phyloP scores from a whole-genome alignment of 352 stramenopile species.

The Halophytophthora batemanensis region DNA sequence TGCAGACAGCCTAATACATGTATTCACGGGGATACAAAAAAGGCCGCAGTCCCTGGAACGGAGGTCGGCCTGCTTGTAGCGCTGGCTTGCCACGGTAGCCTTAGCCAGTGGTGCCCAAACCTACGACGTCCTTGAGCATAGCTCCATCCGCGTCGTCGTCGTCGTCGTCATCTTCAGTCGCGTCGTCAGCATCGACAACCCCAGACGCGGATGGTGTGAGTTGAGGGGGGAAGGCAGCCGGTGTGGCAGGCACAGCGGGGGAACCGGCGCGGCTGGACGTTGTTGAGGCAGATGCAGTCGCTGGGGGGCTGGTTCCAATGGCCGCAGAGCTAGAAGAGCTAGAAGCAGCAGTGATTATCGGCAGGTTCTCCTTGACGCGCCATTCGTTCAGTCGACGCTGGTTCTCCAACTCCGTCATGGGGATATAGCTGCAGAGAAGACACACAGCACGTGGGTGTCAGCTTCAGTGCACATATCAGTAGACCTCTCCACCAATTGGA shows the following conservation, averaged over 20 bases:
- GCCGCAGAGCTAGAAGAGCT: constrained; percentile 14
- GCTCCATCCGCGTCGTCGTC: constrained; percentile 57
- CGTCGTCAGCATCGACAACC: constrained; percentile 32
- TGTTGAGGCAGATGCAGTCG: constrained; percentile 10
- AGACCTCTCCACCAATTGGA: neutral
- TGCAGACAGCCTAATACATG: no score
- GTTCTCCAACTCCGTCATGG: constrained; percentile 77
- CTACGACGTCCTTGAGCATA: constrained; percentile 36
- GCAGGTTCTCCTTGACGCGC: constrained; percentile 70
- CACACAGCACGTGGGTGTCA: constrained; percentile 3
- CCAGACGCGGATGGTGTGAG: constrained; percentile 21
- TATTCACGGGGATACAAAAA: no score
- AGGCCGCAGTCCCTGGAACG: no score
- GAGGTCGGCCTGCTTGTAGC: no score
- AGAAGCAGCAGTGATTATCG: constrained; percentile 8
- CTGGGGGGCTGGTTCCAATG: constrained; percentile 13
- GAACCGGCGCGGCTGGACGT: constrained; percentile 13
- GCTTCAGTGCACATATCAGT: neutral
- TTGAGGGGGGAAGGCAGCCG: constrained; percentile 22
- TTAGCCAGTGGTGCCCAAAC: constrained; percentile 23
- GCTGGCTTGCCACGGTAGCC: no score
- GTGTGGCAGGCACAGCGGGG: constrained; percentile 11
- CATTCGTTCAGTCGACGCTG: constrained; percentile 72
- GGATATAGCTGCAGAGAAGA: constrained; percentile 46
- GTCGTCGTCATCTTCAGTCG: constrained; percentile 44